A percentile compares a stretch with the other conserved stretches of the same genome.
Evolutionary conservation across 2,329 filamentous ascomycete genomes (phyloP).

Genomic region (Thielaviopsis musarum): DNA sequence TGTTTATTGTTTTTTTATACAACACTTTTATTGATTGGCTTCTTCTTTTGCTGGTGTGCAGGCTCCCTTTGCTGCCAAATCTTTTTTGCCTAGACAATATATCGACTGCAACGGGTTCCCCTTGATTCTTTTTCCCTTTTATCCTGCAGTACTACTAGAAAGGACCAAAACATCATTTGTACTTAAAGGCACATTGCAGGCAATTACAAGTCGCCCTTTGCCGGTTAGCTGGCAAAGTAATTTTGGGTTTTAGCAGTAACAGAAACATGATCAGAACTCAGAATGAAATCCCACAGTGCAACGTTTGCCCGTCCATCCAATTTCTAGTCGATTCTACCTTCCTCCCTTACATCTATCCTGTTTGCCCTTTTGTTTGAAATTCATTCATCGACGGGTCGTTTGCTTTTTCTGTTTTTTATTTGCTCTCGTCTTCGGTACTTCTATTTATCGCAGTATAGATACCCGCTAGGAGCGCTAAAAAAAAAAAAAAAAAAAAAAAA

Average conservation of each 20-base stretch:
- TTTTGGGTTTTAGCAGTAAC: too few species aligned
- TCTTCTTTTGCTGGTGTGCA: too few species aligned
- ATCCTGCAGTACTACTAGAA: too few species aligned
- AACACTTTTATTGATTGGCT: background rate
- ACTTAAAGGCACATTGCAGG: too few species aligned
- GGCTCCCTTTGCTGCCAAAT: background rate
- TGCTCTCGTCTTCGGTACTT: too few species aligned
- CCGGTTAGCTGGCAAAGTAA: too few species aligned
- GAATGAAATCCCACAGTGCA: background rate
- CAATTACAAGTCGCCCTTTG: background rate
- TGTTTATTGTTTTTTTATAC: background rate
- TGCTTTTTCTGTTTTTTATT: too few species aligned
- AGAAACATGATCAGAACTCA: background rate
- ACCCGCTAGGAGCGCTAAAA: background rate
- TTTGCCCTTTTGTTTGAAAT: background rate
- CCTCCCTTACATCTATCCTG: background rate
- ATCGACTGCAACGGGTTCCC: background rate
- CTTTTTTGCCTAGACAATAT: background rate
- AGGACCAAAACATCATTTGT: too few species aligned
- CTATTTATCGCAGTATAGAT: too few species aligned
- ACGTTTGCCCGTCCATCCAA: background rate
- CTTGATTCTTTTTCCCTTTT: background rate
- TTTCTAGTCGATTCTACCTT: background rate
- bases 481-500: too few species aligned
- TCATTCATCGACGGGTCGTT: background rate